Percentiles rank a stretch among this genome's conserved stretches.
Evolutionary conservation across 1,284 basidiomycete genomes (phyloP).

Genomic region (Ustilago shanxiensis): DNA sequence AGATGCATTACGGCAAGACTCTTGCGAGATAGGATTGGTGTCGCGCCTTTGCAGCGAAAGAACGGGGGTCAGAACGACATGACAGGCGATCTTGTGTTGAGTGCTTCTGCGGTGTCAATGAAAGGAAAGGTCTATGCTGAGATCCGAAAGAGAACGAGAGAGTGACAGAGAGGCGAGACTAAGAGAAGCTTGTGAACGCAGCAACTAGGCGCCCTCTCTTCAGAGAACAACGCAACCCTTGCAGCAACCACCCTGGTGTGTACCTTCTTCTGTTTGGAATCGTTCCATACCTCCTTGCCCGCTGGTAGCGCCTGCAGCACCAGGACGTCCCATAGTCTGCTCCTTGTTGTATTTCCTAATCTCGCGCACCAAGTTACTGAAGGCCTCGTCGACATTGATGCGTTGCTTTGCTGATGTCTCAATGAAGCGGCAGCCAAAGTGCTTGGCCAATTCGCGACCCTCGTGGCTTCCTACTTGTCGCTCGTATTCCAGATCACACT

Average conservation of each 20-base stretch:
- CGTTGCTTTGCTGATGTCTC: constrained; percentile 99
- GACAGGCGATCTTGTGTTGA: background rate
- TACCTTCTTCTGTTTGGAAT: constrained; percentile 55
- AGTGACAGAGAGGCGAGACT: background rate
- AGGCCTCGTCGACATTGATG: constrained; percentile 99
- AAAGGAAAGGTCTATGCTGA: constrained; percentile 28
- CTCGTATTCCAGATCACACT: constrained; percentile 98
- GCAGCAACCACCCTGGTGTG: constrained; percentile 58
- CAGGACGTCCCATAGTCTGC: constrained; percentile 65
- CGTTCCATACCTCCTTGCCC: constrained; percentile 58
- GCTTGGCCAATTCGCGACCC: constrained; percentile 95
- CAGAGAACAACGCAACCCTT: constrained; percentile 58
- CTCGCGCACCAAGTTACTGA: constrained; percentile 93
- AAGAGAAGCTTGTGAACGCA: background rate
- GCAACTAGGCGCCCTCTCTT: background rate
- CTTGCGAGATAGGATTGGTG: too few relatives aligned
- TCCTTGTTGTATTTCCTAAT: constrained; percentile 92
- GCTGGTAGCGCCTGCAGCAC: constrained; percentile 56
- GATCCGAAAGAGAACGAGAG: background rate
- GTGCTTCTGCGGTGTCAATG: background rate
- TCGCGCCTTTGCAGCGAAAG: constrained; percentile 4
- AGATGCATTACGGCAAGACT: too few relatives aligned
- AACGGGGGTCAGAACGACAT: background rate
- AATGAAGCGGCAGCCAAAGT: constrained; percentile 96
- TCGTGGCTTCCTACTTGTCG: constrained; percentile 97